Evolutionary conservation across 768 basidiomycete genomes (phyloP).

Genomic region (Leccinum sublutescens): DNA sequence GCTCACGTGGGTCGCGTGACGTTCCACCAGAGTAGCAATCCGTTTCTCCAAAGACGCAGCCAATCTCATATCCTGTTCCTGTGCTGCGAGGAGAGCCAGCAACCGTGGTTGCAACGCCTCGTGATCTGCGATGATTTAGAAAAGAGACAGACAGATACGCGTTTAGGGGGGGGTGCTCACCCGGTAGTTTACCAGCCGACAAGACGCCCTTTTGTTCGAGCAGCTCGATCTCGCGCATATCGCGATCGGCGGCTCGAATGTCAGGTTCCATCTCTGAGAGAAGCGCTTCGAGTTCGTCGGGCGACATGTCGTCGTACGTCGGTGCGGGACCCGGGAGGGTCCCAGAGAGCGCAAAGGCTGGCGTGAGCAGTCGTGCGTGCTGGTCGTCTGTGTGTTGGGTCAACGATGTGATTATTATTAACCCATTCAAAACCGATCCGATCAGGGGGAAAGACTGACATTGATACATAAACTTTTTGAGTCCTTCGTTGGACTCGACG

Average conservation of each 20-base stretch:
- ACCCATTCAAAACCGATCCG: too few relatives aligned
- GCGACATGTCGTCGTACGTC: slow-evolving; percentile 62
- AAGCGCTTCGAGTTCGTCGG: slow-evolving; percentile 67
- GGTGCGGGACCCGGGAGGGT: slow-evolving; percentile 47
- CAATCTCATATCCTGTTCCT: slow-evolving; percentile 57
- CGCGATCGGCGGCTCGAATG: slow-evolving; percentile 77
- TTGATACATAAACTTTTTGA: slow-evolving; percentile 71
- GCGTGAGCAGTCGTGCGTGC: slow-evolving; percentile 70
- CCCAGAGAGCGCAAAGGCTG: slow-evolving; percentile 74
- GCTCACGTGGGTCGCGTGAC: slow-evolving; percentile 68
- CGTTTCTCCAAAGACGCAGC: slow-evolving; percentile 63
- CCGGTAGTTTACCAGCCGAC: slow-evolving; percentile 67
- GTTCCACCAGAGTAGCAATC: slow-evolving; percentile 62
- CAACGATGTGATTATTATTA: too few relatives aligned
- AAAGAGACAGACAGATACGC: background rate
- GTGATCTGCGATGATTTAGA: slow-evolving; percentile 42
- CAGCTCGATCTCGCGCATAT: slow-evolving; percentile 73
- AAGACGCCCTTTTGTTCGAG: slow-evolving; percentile 70
- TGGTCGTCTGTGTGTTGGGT: slow-evolving; percentile 56
- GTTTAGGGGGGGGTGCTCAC: slow-evolving; percentile 31
- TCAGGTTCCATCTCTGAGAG: slow-evolving; percentile 81
- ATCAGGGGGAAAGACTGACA: slow-evolving; percentile 40
- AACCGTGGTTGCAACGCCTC: slow-evolving; percentile 69
- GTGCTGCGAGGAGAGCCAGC: slow-evolving; percentile 51
- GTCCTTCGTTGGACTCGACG: slow-evolving; percentile 66